Conservation (phyloP, 1,284 basidiomycete genomes). For the Apiotrichum mycotoxinovorans region DNA sequence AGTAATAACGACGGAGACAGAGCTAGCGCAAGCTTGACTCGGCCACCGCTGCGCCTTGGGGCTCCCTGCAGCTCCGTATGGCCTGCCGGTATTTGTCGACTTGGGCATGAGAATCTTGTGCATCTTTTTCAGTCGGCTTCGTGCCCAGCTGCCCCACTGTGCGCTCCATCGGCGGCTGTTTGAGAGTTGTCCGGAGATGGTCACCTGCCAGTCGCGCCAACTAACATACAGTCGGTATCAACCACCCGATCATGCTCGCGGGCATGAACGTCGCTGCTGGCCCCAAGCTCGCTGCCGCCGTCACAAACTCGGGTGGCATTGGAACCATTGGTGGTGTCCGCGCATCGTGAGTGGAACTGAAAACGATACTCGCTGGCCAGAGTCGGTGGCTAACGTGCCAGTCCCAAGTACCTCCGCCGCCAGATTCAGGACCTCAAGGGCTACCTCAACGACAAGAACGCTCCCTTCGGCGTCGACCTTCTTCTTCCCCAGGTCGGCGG, state of each 20-base stretch:
- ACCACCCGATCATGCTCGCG: conserved; percentile 82
- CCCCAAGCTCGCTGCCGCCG: conserved; percentile 73
- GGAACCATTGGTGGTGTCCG: conserved; percentile 83
- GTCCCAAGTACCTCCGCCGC: conserved; percentile 46
- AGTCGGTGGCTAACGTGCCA: conserved; percentile 3
- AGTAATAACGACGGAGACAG: too few species aligned
- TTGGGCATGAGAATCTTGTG: too few species aligned
- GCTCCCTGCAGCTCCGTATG: too few species aligned
- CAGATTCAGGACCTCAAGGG: conserved; percentile 72
- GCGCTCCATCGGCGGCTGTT: not conserved
- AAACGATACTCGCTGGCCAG: too few species aligned
- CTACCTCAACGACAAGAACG: conserved; percentile 54
- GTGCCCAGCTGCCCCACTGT: not conserved
- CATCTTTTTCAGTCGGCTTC: not conserved
- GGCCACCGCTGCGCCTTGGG: too few species aligned
- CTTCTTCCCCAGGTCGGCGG: conserved; percentile 77
- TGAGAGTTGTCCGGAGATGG: too few species aligned
- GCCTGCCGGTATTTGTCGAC: too few species aligned
- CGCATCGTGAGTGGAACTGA: conserved; percentile 1
- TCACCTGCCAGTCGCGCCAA: not conserved
- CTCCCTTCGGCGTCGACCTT: conserved; percentile 78
- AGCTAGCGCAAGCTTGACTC: too few species aligned
- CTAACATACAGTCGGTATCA: conserved; percentile 59
- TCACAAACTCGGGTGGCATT: conserved; percentile 71
- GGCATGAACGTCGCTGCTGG: conserved; percentile 87